These are phyloP conservation scores for Scenedesmus sp. DNA, from an alignment of 163 green algal genomes.

Conservation along the genomic window DNA sequence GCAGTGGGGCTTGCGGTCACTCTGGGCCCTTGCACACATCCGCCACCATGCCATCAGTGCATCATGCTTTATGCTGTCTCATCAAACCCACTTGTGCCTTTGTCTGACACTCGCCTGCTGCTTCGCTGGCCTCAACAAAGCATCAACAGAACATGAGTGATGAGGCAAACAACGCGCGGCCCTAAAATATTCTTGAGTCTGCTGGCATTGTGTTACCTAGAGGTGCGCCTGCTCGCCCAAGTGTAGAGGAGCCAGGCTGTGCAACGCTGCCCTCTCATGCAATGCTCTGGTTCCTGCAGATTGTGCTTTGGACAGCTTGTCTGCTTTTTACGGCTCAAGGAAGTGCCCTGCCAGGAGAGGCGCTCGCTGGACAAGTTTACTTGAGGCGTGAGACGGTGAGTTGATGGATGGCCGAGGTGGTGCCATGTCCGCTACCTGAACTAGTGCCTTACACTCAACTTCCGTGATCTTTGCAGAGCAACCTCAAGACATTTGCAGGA, in stretches of 20 bases:
- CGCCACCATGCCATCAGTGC: not conserved
- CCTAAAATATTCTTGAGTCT: conserved; percentile 48
- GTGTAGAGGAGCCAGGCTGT: not conserved
- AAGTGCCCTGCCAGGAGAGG: conserved; percentile 8
- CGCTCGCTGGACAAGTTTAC: conserved; percentile 39
- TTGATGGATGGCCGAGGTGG: not conserved
- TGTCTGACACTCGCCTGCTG: not conserved
- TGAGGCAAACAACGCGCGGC: not conserved
- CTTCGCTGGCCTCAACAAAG: conserved; percentile 19
- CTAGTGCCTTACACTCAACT: not conserved
- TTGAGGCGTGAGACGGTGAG: conserved; percentile 53
- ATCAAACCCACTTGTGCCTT: not conserved
- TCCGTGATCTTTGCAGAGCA: conserved; percentile 26
- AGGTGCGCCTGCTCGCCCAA: conserved; percentile 20
- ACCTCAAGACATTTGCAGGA: conserved; percentile 54
- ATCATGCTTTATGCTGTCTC: not conserved
- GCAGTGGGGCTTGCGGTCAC: conserved; percentile 2
- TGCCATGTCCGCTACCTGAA: not conserved
- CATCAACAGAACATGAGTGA: conserved; percentile 22
- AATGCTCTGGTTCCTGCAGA: conserved; percentile 4
- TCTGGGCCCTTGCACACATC: not conserved
- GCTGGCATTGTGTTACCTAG: conserved; percentile 54
- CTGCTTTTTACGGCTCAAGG: conserved; percentile 22
- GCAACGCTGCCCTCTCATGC: conserved; percentile 2
- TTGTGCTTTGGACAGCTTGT: conserved; percentile 56